These are phyloP conservation scores for Hericium rajendrae DNA, from an alignment of 768 basidiomycete species.

Conservation along the genomic window DNA sequence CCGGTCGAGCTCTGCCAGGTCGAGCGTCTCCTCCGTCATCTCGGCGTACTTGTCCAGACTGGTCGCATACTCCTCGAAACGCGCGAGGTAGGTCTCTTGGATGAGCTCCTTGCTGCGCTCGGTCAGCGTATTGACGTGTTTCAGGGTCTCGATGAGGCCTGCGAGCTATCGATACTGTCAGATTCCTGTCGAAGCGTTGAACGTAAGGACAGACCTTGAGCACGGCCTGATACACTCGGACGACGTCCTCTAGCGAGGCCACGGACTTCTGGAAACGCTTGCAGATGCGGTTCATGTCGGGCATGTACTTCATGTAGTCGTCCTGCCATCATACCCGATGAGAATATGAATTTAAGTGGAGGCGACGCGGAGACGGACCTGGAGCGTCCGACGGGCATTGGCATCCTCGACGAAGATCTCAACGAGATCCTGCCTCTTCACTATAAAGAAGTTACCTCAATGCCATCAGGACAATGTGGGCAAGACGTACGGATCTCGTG, in stretches of 20 bases:
- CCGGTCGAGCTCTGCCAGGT: slow-evolving; percentile 73
- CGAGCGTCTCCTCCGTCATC: slow-evolving; percentile 95
- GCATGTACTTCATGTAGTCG: slow-evolving; percentile 83
- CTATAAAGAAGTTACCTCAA: slow-evolving; percentile 28
- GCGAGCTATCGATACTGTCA: slow-evolving; percentile 42
- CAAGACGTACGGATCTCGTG: slow-evolving; percentile 75
- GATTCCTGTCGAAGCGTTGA: not conserved
- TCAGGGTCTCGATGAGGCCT: slow-evolving; percentile 59
- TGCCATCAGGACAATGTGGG: not conserved
- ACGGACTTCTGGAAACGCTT: slow-evolving; percentile 83
- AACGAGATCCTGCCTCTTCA: slow-evolving; percentile 79
- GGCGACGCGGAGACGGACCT: slow-evolving; percentile 34
- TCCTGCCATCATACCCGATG: slow-evolving; percentile 38
- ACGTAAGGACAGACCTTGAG: slow-evolving; percentile 44
- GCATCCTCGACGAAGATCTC: slow-evolving; percentile 78
- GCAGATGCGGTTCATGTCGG: slow-evolving; percentile 84
- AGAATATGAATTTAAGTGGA: not conserved
- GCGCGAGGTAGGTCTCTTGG: slow-evolving; percentile 53
- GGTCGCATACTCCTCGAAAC: slow-evolving; percentile 51
- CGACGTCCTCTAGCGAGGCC: slow-evolving; percentile 88
- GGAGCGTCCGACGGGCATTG: slow-evolving; percentile 58
- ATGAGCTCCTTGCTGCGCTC: slow-evolving; percentile 46
- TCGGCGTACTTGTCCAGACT: slow-evolving; percentile 73
- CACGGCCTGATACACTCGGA: slow-evolving; percentile 90
- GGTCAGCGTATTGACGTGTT: slow-evolving; percentile 35